Evolutionary conservation across 306 rosid species (phyloP).

Genomic region (Castanea crenata): DNA sequence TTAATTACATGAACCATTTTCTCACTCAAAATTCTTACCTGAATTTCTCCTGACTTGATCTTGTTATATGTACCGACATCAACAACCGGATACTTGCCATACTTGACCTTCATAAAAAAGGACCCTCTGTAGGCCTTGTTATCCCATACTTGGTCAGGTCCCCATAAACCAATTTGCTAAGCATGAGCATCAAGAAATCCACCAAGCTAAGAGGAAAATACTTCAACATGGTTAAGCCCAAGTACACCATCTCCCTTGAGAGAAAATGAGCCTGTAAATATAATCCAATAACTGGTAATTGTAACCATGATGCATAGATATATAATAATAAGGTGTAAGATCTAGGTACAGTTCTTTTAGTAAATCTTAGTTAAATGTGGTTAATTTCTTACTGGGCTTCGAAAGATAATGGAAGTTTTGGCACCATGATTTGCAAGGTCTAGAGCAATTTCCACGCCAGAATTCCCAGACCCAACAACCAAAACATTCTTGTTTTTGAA

Average conservation of each 20-base stretch:
- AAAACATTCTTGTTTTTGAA: constrained; percentile 46
- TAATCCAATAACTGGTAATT: not conserved
- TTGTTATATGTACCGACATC: constrained; percentile 44
- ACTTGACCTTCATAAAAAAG: constrained; percentile 54
- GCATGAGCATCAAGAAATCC: constrained; percentile 45
- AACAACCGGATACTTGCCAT: constrained; percentile 61
- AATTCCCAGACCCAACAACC: constrained; percentile 80
- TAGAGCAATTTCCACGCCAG: constrained; percentile 69
- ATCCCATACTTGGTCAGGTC: constrained; percentile 55
- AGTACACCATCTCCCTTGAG: constrained; percentile 40
- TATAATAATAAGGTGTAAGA: no score
- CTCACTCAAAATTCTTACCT: constrained; percentile 36
- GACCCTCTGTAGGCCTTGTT: constrained; percentile 59
- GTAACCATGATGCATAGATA: not conserved
- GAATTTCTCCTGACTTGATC: constrained; percentile 52
- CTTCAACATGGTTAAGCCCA: constrained; percentile 47
- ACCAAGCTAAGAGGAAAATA: constrained; percentile 41
- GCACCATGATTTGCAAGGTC: constrained; percentile 60
- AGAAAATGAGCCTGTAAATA: constrained; percentile 54
- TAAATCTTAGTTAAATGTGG: not conserved
- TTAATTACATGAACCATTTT: no score
- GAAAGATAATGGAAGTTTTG: constrained; percentile 46
- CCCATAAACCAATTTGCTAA: constrained; percentile 51
- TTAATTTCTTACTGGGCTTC: constrained; percentile 56
- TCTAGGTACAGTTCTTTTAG: no score